Evolutionary conservation across 2,329 filamentous ascomycete genomes (phyloP), one percentile per base, ranked within the genome.

Genomic region (Rhynchosporium agropyri): DNA sequence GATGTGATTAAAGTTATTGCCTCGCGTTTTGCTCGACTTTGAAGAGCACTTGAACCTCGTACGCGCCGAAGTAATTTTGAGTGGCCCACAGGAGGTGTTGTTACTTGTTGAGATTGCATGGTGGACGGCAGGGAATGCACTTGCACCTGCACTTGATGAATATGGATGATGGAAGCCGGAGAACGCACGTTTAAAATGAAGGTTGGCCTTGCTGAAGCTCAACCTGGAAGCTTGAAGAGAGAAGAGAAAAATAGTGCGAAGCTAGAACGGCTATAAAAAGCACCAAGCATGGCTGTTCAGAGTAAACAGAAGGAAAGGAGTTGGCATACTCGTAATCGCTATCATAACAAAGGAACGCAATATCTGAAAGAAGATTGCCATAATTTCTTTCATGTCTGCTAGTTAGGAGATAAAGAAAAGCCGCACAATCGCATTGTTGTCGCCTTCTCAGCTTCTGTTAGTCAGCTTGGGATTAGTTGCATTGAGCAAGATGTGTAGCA

Each of bases 401-500:
- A 15, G 5, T 26, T 43, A 51, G 9, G 29, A 36, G 12, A 60
- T 28, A 60, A 60, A 60, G 48, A 53, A 31, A 36, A 43, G 20
- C n/a, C 26, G 45, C 33, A 40, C 13, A 42, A 51, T 12, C 50
- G 29, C 38, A 48, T 61, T 46, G 6, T 42, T 36, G 15, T 33
- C 4, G 3, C 4, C 7, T 36, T 10, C 40, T 26, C 40, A 6
- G 1, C 1, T 40, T 36, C 20, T 31, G 54, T 65, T 63, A 68
- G 61, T 40, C 12, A 36, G 45, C 15, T 54, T 46, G 53, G 43
- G 10, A 51, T 68, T 67, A 68, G 63, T 62, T 20, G 40, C 33
- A 53, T 57, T 59, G 38, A 67, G 61, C 54, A 64, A 61, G 38
- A 29, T 60, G 50, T 64, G 29, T 65, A 67, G 65, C 63, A 65